Base-by-base conservation (phyloP, 2,329 filamentous ascomycete genomes). In the Camptophora hylomeconis region DNA sequence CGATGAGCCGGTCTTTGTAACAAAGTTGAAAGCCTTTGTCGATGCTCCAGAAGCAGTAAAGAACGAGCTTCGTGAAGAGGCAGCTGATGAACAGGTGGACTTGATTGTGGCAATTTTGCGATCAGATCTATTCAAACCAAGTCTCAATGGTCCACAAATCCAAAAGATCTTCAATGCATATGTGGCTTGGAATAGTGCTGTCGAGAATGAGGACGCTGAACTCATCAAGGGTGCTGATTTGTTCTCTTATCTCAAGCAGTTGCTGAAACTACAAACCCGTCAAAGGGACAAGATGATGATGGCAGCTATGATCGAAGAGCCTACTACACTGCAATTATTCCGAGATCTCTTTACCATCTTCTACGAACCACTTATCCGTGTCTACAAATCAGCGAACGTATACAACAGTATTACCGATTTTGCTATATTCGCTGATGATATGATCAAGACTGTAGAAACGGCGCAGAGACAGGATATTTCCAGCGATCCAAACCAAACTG, bases 401-500 rank as follows among this genome's bases (percentile, higher is more conserved):
- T 95, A 95, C 65, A 89, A 75, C 61, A 92, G 81, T 49, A 87
- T 98, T 36, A 95, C 87, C 1, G 89, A 98, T 54, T 95, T 98
- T 58, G 80, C 87, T 1, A 66, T 75, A 20, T 98, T 98, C 46
- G 73, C 89, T 30, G 84, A 94, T 48, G 89, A 98, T 52, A 80
- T 86, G 51, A 93, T 95, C 44, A 69, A 73, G 47, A 83, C 86
- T 40, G 71, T 79, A 29, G 72, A 77, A 46, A 65, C 67, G 23
- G 72, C 70, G 20, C 74, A 78, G 44, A 61, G 69, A 17, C 72
- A 77, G 51, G 89, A 95, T 51, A 79, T 89, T 24, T 86, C 82
- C 2, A 84, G 87, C 2, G 89, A 98, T 51, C 89, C 89, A 4
- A 98, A 98, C 52, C 86, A 94, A 60, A 98, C 89, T 0, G 89